Evolutionary conservation across 108 stramenopile species (phyloP).

Genomic region (Fragilaria crotonensis): DNA sequence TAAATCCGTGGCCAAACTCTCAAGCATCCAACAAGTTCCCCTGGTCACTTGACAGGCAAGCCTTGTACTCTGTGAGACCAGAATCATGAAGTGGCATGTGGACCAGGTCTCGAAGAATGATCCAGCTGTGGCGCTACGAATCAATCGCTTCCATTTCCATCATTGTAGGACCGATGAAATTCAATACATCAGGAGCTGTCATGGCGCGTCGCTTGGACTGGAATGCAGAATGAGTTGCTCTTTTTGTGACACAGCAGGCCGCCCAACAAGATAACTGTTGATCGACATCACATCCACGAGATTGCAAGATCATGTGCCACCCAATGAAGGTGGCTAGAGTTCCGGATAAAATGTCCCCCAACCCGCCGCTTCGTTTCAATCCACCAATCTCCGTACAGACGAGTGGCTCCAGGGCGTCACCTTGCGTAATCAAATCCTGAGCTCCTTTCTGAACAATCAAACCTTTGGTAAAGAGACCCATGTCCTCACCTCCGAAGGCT

Average conservation of each 20-base stretch:
- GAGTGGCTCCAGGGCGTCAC: slow-evolving; percentile 21
- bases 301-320: slow-evolving; percentile 60
- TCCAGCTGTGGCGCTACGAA: too few relatives aligned
- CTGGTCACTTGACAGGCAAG: too few relatives aligned
- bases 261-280: slow-evolving; percentile 55
- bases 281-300: slow-evolving; percentile 15
- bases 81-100: too few relatives aligned
- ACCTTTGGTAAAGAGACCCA: slow-evolving; percentile 15
- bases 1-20: too few relatives aligned
- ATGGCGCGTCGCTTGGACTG: slow-evolving; percentile 59
- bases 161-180: slow-evolving; percentile 53
- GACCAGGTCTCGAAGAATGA: too few relatives aligned
- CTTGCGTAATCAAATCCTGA: slow-evolving; percentile 10
- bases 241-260: slow-evolving; percentile 69
- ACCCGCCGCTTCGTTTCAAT: slow-evolving; percentile 92
- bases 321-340: slow-evolving; percentile 67
- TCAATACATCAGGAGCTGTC: slow-evolving; percentile 83
- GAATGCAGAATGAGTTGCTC: slow-evolving; percentile 67
- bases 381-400: slow-evolving; percentile 74
- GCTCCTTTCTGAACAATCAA: slow-evolving; percentile 63
- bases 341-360: slow-evolving; percentile 93
- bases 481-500: slow-evolving; percentile 8
- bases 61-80: too few relatives aligned
- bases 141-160: slow-evolving; percentile 61
- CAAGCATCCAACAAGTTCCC: too few relatives aligned